Evolutionary conservation across 345 rosid species (phyloP).

Genomic region (Populus tremula): DNA sequence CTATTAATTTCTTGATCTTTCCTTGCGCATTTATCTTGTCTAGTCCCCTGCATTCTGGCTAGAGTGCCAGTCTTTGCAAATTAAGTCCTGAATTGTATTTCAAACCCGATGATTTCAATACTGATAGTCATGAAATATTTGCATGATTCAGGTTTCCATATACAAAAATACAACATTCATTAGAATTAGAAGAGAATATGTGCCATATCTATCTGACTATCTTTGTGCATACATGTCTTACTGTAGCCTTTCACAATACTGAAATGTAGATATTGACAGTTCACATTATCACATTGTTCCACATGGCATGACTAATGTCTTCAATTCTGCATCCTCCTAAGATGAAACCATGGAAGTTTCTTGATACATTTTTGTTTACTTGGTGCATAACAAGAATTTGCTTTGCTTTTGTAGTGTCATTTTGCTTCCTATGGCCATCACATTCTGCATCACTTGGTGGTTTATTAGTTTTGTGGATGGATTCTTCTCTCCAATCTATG

Average conservation of each 20-base stretch:
- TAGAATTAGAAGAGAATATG: too few relatives aligned
- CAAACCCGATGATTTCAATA: not conserved
- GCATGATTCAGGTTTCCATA: not conserved
- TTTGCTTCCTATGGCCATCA: slow-evolving; percentile 63
- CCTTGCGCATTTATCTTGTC: not conserved
- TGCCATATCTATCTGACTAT: too few relatives aligned
- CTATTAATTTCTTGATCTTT: not conserved
- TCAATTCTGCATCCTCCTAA: too few relatives aligned
- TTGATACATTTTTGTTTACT: not conserved
- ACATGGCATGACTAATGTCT: too few relatives aligned
- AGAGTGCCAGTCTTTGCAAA: not conserved
- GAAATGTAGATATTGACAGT: not conserved
- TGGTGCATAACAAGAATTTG: not conserved
- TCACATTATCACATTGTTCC: not conserved
- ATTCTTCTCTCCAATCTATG: slow-evolving; percentile 70
- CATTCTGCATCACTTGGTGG: slow-evolving; percentile 79
- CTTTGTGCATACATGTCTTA: not conserved
- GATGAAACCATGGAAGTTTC: not conserved
- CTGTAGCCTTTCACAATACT: not conserved
- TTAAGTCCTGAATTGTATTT: not conserved
- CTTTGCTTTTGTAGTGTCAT: slow-evolving; percentile 48
- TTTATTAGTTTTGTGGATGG: slow-evolving; percentile 68
- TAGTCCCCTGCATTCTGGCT: not conserved
- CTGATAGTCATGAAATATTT: not conserved
- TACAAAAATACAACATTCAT: too few relatives aligned